These are phyloP conservation scores for Aethionema arabicum DNA, from an alignment of 345 rosid genomes.

Conservation along the genomic window DNA sequence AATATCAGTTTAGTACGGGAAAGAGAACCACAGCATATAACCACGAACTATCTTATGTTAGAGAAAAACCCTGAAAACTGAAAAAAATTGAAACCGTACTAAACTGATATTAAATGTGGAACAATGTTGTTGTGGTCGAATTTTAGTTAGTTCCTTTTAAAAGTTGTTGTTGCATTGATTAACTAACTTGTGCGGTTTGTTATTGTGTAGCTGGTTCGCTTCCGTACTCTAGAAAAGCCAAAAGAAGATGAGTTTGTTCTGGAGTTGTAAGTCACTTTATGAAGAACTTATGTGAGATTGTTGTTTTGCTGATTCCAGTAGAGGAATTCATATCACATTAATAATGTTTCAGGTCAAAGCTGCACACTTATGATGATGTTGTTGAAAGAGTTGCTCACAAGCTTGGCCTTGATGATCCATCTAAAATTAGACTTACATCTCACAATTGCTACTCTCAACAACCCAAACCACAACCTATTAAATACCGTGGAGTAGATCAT, in stretches of 20 bases:
- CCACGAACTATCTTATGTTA: too few relatives aligned
- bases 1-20: too few relatives aligned
- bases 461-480: slow-evolving; percentile 94
- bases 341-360: slow-evolving; percentile 69
- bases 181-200: slow-evolving; percentile 30
- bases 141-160: too few relatives aligned
- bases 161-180: not conserved
- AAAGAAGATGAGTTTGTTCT: slow-evolving; percentile 85
- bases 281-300: not conserved
- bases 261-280: slow-evolving; percentile 70
- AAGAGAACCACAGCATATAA: too few relatives aligned
- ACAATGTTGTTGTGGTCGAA: too few relatives aligned
- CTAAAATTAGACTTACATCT: slow-evolving; percentile 88
- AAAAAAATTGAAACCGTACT: too few relatives aligned
- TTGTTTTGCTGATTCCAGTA: slow-evolving; percentile 6
- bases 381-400: slow-evolving; percentile 81
- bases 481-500: slow-evolving; percentile 84
- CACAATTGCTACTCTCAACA: slow-evolving; percentile 99
- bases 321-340: slow-evolving; percentile 25
- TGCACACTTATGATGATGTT: slow-evolving; percentile 82
- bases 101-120: too few relatives aligned
- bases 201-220: slow-evolving; percentile 65
- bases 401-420: slow-evolving; percentile 84
- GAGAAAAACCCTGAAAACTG: too few relatives aligned
- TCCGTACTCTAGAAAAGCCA: slow-evolving; percentile 82